phyloP scores from a whole-genome alignment of 495 filamentous ascomycete genomes.

The Xanthoparmelia taractica region DNA sequence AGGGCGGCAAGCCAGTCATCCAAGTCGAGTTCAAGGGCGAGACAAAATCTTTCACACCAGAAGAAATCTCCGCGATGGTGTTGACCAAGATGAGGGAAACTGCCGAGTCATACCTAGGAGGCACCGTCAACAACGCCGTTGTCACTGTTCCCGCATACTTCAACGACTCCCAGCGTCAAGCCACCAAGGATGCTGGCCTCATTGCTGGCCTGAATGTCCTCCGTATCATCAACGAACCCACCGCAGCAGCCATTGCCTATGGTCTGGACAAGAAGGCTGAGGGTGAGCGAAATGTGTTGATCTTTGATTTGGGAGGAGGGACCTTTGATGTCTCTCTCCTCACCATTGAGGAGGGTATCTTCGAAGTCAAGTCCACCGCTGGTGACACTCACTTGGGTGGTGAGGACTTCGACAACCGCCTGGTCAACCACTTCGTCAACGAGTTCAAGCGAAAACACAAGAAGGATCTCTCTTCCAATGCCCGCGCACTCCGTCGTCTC shows the following conservation, averaged over 20 bases:
- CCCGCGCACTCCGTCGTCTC: slow-evolving; percentile 95
- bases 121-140: slow-evolving; percentile 95
- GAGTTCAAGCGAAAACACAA: slow-evolving; percentile 91
- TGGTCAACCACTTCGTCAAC: slow-evolving; percentile 90
- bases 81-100: slow-evolving; percentile 97
- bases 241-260: slow-evolving; percentile 93
- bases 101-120: slow-evolving; percentile 91
- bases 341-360: slow-evolving; percentile 98
- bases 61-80: slow-evolving; percentile 97
- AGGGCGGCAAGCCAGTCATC: slow-evolving; percentile 82
- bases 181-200: slow-evolving; percentile 97
- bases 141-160: slow-evolving; percentile 99
- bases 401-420: slow-evolving; percentile 97
- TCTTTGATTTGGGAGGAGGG: slow-evolving; percentile 99
- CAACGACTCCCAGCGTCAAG: slow-evolving; percentile 99
- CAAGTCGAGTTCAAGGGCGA: slow-evolving; percentile 94
- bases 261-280: slow-evolving; percentile 94
- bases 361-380: slow-evolving; percentile 97
- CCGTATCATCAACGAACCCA: slow-evolving; percentile 99
- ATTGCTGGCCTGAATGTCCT: slow-evolving; percentile 97
- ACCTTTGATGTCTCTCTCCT: slow-evolving; percentile 99
- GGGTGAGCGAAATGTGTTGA: slow-evolving; percentile 97
- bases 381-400: slow-evolving; percentile 99
- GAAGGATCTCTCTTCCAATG: slow-evolving; percentile 69
- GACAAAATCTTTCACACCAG: slow-evolving; percentile 89